A percentile compares a stretch with the other conserved stretches of the same genome.
Evolutionary conservation across 768 basidiomycete species (phyloP).

Genomic region (Hortiboletus campestris): DNA sequence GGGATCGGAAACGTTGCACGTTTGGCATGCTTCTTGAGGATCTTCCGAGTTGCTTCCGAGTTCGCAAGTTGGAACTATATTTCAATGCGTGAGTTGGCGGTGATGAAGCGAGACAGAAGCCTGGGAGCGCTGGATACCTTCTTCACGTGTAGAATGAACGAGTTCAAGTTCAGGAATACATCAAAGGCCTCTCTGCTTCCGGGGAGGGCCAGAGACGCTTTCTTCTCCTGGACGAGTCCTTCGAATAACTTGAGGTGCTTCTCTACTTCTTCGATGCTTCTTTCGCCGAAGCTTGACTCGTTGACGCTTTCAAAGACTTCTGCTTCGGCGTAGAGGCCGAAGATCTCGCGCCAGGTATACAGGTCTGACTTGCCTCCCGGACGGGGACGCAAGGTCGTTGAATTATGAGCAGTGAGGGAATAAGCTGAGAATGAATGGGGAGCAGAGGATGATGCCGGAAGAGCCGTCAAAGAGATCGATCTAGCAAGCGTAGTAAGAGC

Average conservation of each 20-base stretch:
- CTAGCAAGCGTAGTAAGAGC: constrained; percentile 49
- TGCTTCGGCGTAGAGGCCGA: constrained; percentile 80
- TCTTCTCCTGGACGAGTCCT: constrained; percentile 50
- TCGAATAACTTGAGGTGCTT: constrained; percentile 61
- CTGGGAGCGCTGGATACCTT: constrained; percentile 45
- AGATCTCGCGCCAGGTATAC: constrained; percentile 88
- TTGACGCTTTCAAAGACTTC: constrained; percentile 78
- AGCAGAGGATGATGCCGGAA: constrained; percentile 32
- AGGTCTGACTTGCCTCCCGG: constrained; percentile 51
- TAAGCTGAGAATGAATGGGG: constrained; percentile 33
- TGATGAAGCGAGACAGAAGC: neutral
- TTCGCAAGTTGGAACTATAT: constrained; percentile 77
- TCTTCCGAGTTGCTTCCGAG: constrained; percentile 87
- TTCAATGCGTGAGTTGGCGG: neutral
- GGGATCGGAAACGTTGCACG: constrained; percentile 78
- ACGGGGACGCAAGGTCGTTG: constrained; percentile 39
- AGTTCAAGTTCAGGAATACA: constrained; percentile 72
- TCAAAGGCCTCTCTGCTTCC: constrained; percentile 60
- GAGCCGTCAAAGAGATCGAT: constrained; percentile 32
- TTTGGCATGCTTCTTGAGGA: constrained; percentile 92
- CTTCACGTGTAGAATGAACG: constrained; percentile 77
- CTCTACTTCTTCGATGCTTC: constrained; percentile 68
- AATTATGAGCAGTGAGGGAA: constrained; percentile 23
- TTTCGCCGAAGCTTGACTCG: constrained; percentile 67
- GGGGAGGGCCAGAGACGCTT: constrained; percentile 52